Conservation (phyloP, 1,284 basidiomycete species). For the Ceratobasidium papillatum region DNA sequence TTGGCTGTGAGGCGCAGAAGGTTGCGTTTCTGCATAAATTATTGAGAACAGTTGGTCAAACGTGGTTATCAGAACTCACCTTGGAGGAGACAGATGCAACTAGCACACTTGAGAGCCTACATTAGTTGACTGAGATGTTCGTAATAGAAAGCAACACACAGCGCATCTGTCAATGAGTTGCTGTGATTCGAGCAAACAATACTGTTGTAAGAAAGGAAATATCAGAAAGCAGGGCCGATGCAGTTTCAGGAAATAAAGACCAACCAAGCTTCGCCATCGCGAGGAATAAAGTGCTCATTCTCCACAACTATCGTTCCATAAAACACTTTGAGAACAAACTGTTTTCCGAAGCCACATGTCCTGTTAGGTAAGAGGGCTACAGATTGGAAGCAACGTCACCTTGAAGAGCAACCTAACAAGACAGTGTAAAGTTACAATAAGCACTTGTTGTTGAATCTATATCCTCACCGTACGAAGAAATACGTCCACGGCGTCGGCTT, state of each 20-base stretch:
- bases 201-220: constrained; percentile 54
- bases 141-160: constrained; percentile 60
- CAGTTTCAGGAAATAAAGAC: constrained; percentile 43
- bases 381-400: neutral
- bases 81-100: constrained; percentile 73
- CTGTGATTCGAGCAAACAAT: constrained; percentile 82
- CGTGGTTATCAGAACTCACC: constrained; percentile 53
- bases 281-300: constrained; percentile 72
- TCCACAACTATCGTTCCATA: constrained; percentile 89
- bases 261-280: constrained; percentile 76
- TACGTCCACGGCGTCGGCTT: constrained; percentile 42
- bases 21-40: constrained; percentile 62
- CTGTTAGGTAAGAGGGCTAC: neutral
- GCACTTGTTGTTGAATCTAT: too few relatives aligned
- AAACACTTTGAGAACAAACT: constrained; percentile 84
- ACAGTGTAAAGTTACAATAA: neutral
- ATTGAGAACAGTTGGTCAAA: constrained; percentile 44
- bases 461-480: constrained; percentile 41
- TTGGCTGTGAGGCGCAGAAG: constrained; percentile 86
- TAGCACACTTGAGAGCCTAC: constrained; percentile 61
- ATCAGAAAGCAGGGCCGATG: too few relatives aligned
- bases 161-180: constrained; percentile 84
- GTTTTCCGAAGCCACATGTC: constrained; percentile 58
- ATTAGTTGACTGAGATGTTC: neutral
- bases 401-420: constrained; percentile 40